Base-by-base conservation (phyloP, 345 rosid genomes). In the Hibiscus tridactylites region DNA sequence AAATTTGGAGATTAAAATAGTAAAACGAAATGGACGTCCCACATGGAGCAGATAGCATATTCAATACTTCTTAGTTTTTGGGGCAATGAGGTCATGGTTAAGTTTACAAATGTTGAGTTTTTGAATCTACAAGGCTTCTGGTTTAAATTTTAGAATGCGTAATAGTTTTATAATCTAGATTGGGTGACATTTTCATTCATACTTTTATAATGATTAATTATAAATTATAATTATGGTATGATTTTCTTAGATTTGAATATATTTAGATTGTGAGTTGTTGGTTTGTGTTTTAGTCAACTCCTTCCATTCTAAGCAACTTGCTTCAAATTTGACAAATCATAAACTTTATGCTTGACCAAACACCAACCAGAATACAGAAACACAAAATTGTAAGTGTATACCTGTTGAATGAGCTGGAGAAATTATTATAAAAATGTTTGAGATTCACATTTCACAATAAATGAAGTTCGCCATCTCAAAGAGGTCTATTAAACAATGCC, bases 401-500 rank as follows among this genome's bases (percentile, higher is more conserved):
- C 44, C 29, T 61, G 11, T 9, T 31, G 24, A 61, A 15, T 61
- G 44, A 61, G n/a, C 21, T 33, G 12, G 8, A 17, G 12, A 31
- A 15, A 61, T 61, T 31, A 16, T 61, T 5, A 13, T 60, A 21
- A 28, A 60, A 60, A 61, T 9, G 17, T 8, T 15, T 11, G 13
- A 28, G 64, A 28, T 21, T 5, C 12, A 19, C 12, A 9, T 16
- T 53, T 49, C 56, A 33, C 6, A 3, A 19, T 8, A 6, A 44
- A 33, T 61, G 46, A 33, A 61, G n/a, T 61, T 61, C 24, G n/a
- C 24, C 35, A 63, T 17, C 67, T 8, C 26, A 9, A 1, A 9
- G 24, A 63, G 12, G n/a, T 64, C 68, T 12, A 64, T 64, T 64
- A 64, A 64, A 64, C 29, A 64, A 64, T 19, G 52, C 9, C 31